Percentiles rank a stretch among this genome's conserved stretches.
phyloP scores from a whole-genome alignment of 805 yeast genomes.

The Kuraishia floccosa region DNA sequence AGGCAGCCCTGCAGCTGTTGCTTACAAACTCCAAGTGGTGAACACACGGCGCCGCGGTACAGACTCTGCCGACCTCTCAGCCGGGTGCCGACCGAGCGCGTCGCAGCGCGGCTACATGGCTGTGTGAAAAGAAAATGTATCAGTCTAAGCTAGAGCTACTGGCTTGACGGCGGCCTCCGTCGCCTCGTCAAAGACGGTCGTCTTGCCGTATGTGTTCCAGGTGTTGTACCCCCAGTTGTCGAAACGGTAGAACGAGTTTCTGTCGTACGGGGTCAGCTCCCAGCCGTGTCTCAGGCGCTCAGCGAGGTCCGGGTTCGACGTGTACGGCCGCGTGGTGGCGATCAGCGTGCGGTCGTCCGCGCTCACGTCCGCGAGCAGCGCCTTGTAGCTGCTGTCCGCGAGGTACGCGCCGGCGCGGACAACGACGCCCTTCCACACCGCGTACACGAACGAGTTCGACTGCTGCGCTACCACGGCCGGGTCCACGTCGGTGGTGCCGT shows the following conservation, averaged over 20 bases:
- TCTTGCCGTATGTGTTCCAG: constrained; percentile 14
- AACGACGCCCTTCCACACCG: constrained; percentile 23
- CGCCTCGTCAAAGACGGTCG: too few species aligned
- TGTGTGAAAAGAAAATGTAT: too few species aligned
- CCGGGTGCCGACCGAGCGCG: too few species aligned
- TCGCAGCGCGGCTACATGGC: too few species aligned
- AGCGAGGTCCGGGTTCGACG: constrained; percentile 33
- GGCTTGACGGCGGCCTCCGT: too few species aligned
- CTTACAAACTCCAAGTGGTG: too few species aligned
- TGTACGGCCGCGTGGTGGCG: constrained; percentile 25
- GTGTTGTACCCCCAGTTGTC: constrained; percentile 21
- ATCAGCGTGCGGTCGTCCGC: constrained; percentile 30
- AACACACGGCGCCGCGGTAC: too few species aligned
- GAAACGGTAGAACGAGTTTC: constrained; percentile 25
- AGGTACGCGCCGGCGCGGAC: constrained; percentile 13
- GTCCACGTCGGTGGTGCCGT: constrained; percentile 7
- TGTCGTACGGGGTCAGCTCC: constrained; percentile 23
- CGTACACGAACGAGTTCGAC: constrained; percentile 4
- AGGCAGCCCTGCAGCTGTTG: too few species aligned
- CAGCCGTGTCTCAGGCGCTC: constrained; percentile 23
- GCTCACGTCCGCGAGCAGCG: constrained; percentile 8
- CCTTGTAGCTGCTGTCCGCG: constrained; percentile 5
- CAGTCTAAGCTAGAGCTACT: too few species aligned
- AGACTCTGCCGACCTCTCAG: too few species aligned
- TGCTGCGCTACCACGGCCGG: constrained; percentile 11